Conservation (phyloP, 768 basidiomycete genomes). For the Kondoa subrosea region DNA sequence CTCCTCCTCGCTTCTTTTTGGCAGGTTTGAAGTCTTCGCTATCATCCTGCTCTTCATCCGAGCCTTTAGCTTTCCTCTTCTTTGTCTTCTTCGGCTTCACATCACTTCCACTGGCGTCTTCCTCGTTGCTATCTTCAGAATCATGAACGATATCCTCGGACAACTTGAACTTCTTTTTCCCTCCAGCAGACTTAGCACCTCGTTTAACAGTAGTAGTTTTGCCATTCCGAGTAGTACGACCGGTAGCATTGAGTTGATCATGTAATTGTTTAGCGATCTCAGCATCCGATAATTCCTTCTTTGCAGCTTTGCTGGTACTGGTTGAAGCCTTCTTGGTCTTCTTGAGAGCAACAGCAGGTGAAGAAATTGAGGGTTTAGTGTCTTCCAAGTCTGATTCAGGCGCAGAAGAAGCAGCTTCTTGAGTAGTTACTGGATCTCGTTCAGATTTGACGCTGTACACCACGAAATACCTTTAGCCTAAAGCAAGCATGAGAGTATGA, state of each 20-base stretch:
- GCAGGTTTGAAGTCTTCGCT: background rate
- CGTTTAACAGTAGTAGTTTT: background rate
- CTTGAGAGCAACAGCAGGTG: background rate
- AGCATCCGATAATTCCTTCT: background rate
- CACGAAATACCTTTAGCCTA: too few species aligned
- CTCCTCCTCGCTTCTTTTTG: conserved; percentile 3
- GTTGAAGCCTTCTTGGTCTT: background rate
- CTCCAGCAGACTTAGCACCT: background rate
- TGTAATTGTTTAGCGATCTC: background rate
- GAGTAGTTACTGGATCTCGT: background rate
- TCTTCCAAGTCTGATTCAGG: background rate
- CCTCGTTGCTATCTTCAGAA: background rate
- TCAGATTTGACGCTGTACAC: background rate
- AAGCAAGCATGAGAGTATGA: background rate
- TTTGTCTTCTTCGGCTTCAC: conserved; percentile 4
- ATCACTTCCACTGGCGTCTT: background rate
- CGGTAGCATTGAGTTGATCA: background rate
- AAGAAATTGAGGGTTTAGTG: background rate
- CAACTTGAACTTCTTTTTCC: conserved; percentile 2
- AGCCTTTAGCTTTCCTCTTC: background rate
- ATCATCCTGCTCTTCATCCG: background rate
- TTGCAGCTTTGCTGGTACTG: too few species aligned
- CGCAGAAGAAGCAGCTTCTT: background rate
- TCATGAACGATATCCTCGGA: background rate
- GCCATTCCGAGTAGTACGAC: background rate